Evolutionary conservation across 2,329 filamentous ascomycete genomes (phyloP).

Genomic region (Canariomyces notabilis): DNA sequence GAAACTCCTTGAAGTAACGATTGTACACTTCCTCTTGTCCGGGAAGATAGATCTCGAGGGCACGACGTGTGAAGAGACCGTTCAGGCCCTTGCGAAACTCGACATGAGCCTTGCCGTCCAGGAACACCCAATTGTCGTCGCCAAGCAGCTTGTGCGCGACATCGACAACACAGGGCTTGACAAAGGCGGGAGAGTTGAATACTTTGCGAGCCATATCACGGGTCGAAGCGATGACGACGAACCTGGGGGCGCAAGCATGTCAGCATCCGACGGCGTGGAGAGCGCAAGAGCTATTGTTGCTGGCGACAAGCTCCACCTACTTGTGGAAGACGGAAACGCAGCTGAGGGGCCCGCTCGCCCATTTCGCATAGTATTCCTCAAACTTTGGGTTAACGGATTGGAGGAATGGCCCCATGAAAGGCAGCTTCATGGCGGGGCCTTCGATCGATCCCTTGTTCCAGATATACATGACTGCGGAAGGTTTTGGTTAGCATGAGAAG

Average conservation of each 20-base stretch:
- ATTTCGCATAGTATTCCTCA: conserved; percentile 85
- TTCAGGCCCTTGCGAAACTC: conserved; percentile 98
- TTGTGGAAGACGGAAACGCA: conserved; percentile 99
- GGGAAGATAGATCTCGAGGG: conserved; percentile 82
- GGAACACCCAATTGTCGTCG: conserved; percentile 90
- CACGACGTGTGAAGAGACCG: conserved; percentile 85
- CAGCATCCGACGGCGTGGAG: neutral
- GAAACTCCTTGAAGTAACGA: conserved; percentile 74
- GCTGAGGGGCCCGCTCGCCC: conserved; percentile 84
- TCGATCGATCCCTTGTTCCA: conserved; percentile 70
- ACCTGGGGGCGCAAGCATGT: conserved; percentile 48
- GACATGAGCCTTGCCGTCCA: conserved; percentile 90
- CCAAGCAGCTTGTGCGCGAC: conserved; percentile 89
- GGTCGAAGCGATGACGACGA: conserved; percentile 92
- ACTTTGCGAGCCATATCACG: conserved; percentile 95
- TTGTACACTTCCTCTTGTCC: conserved; percentile 90
- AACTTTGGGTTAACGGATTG: conserved; percentile 90
- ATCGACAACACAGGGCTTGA: conserved; percentile 96
- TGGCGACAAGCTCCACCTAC: conserved; percentile 45
- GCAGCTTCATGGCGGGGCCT: conserved; percentile 70
- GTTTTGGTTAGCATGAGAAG: conserved; percentile 11
- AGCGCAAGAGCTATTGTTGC: neutral
- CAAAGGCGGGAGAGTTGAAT: conserved; percentile 86
- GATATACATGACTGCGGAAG: conserved; percentile 63
- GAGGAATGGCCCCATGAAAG: conserved; percentile 93